phyloP scores from a whole-genome alignment of 2,329 filamentous ascomycete genomes.

The Rhynchosporium secalis region DNA sequence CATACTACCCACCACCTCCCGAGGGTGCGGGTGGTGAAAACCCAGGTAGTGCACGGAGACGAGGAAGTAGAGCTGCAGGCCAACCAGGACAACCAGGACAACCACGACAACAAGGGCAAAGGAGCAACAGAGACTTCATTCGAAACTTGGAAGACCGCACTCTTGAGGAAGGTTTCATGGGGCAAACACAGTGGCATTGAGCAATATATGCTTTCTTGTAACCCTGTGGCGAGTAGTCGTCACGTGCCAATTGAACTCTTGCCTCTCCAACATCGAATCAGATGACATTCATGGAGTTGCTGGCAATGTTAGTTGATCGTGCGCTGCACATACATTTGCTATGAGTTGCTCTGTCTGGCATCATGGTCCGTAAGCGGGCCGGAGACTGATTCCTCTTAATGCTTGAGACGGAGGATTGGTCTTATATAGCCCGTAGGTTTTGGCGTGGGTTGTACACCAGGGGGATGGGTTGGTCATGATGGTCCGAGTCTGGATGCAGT shows the following conservation, averaged over 20 bases:
- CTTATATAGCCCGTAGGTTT: neutral
- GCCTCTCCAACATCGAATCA: constrained; percentile 15
- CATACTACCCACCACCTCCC: constrained; percentile 91
- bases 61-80: constrained; percentile 68
- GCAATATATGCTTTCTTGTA: constrained; percentile 9
- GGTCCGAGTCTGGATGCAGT: neutral
- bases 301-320: neutral
- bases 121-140: constrained; percentile 82
- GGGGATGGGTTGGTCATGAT: neutral
- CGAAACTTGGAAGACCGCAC: constrained; percentile 92
- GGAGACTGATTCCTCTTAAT: neutral
- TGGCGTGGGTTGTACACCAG: constrained; percentile 14
- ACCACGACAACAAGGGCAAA: constrained; percentile 49
- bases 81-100: constrained; percentile 45
- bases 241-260: constrained; percentile 20
- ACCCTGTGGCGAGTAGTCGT: constrained; percentile 24
- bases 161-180: constrained; percentile 87
- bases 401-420: neutral
- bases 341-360: neutral
- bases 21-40: constrained; percentile 74
- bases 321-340: neutral
- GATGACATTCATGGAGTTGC: neutral
- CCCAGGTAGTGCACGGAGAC: constrained; percentile 61
- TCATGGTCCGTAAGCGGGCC: neutral
- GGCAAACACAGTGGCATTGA: constrained; percentile 69